Evolutionary conservation across 75 land plant genomes (phyloP).

Genomic region (Pinus albicaulis): DNA sequence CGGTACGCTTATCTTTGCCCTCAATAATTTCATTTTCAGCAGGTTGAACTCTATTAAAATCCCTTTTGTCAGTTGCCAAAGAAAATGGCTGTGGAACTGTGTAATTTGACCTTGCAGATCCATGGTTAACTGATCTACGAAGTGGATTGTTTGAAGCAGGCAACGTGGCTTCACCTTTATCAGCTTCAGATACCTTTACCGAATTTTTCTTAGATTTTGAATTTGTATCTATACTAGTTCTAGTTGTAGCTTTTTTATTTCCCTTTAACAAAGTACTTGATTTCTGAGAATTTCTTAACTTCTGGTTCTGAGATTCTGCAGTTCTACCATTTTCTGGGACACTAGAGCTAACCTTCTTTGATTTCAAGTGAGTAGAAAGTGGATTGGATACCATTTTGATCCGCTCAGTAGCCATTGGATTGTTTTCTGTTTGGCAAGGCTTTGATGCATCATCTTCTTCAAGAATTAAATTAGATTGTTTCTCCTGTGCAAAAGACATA

Average conservation of each 20-base stretch:
- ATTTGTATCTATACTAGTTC: background rate
- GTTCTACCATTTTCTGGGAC: background rate
- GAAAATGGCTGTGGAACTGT: slow-evolving; percentile 78
- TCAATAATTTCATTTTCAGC: too few relatives aligned
- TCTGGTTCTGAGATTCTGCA: background rate
- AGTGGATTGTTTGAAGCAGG: background rate
- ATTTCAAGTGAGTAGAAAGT: background rate
- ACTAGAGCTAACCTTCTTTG: background rate
- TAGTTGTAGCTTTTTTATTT: background rate
- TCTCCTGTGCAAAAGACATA: background rate
- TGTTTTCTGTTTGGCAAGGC: background rate
- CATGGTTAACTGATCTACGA: slow-evolving; percentile 5
- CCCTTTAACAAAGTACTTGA: background rate
- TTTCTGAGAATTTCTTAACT: background rate
- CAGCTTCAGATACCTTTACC: background rate
- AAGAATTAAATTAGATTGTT: background rate
- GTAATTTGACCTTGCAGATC: slow-evolving; percentile 27
- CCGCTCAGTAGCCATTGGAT: background rate
- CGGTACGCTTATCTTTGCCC: too few relatives aligned
- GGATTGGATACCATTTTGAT: background rate
- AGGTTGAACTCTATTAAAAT: slow-evolving; percentile 28
- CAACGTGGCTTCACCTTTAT: background rate
- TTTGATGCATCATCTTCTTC: background rate
- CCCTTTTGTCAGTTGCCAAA: slow-evolving; percentile 77
- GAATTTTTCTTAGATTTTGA: background rate